Base-by-base conservation (phyloP, 345 rosid species). In the Brassica cretica region DNA sequence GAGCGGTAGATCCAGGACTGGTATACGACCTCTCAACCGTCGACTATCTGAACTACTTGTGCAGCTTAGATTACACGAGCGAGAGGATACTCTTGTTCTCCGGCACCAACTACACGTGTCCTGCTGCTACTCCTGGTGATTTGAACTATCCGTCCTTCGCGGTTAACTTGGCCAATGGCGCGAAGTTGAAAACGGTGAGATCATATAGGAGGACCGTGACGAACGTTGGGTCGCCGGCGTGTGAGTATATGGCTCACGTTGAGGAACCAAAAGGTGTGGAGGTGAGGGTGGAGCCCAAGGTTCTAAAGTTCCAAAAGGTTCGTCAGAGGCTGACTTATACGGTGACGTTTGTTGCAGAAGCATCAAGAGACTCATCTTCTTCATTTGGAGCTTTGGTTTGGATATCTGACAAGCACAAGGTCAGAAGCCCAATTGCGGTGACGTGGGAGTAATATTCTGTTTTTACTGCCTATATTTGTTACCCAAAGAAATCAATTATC, bases 381-480 rank as follows among this genome's bases (percentile, higher is more conserved):
- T 81, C 90, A 7, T 89, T 88, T 71, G 96, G 96, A 62, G 83
- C 87, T 5, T 71, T 91, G 32, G 78, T 78, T 46, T 91, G 97
- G 97, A 70, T 79, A 56, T 89, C 87, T 10, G 89, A 87, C 14
- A 84, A 63, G 32, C 77, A 85, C 63, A 69, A 3, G 11, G 93
- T 91, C 33, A 85, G 90, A 81, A 91, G 94, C 72, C 91, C 97
- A 8, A 61, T 91, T 2, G 93, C 91, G 0, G 90, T 83, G 12
- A 78, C 88, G n/a, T 93, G 97, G 94, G 72, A 69, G 4, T 73
- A 29, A 59, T 19, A 55, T 5, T 30, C 27, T 65, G 60, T 7
- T 30, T 27, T 32, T 15, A 59, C 32, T 66, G 32, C 21, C 68
- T n/a, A 53, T 74, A 16, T 74, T 65, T 66, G 66, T 56, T 58